Evolutionary conservation across 2,329 filamentous ascomycete genomes (phyloP).

Genomic region (Pseudopithomyces chartarum): DNA sequence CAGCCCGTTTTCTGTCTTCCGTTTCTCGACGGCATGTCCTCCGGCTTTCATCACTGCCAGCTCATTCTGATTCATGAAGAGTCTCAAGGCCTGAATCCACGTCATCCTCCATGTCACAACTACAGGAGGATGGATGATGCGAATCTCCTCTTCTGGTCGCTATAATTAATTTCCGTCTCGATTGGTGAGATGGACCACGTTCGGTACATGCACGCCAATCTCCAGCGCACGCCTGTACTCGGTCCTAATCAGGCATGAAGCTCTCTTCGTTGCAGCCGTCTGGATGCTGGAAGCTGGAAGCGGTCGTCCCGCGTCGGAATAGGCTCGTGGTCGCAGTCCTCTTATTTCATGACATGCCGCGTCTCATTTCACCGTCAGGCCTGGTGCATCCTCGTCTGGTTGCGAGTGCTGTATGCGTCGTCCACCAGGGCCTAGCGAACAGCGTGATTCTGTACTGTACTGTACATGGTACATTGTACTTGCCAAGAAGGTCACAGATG

Average conservation of each 20-base stretch:
- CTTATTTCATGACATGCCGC: slow-evolving; percentile 3
- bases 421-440: background rate
- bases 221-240: slow-evolving; percentile 5
- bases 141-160: background rate
- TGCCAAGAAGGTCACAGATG: slow-evolving; percentile 5
- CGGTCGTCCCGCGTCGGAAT: slow-evolving; percentile 16
- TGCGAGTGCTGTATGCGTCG: background rate
- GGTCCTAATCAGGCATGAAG: slow-evolving; percentile 13
- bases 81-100: background rate
- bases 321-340: slow-evolving; percentile 5
- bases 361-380: slow-evolving; percentile 2
- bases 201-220: slow-evolving; percentile 9
- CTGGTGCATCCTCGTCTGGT: background rate
- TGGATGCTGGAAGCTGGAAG: no score
- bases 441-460: background rate
- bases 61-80: background rate
- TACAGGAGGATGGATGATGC: background rate
- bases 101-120: background rate
- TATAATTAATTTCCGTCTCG: slow-evolving; percentile 9
- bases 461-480: background rate
- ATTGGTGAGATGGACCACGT: slow-evolving; percentile 18
- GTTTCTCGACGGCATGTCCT: background rate
- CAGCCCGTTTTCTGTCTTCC: background rate
- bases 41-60: background rate
- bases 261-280: slow-evolving; percentile 8